Percentiles rank a stretch among this genome's conserved stretches.
Evolutionary conservation across 495 filamentous ascomycete genomes (phyloP).

Genomic region (Podospora bellae-mahoneyi): DNA sequence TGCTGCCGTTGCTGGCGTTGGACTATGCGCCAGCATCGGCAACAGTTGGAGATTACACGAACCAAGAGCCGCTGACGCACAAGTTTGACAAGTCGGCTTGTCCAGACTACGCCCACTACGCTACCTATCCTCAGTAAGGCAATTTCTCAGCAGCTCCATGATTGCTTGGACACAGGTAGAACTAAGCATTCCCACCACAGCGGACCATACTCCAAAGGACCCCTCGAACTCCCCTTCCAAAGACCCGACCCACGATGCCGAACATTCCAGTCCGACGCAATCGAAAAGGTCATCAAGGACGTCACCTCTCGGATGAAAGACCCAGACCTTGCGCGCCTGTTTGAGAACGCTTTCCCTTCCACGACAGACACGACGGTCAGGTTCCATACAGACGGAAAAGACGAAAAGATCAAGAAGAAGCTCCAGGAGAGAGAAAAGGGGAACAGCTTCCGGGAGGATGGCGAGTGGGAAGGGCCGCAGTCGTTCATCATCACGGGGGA

Average conservation of each 20-base stretch:
- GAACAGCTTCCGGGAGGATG: constrained; percentile 38
- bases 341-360: constrained; percentile 96
- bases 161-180: neutral
- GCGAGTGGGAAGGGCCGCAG: constrained; percentile 77
- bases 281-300: constrained; percentile 84
- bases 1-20: constrained; percentile 21
- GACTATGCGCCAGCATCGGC: constrained; percentile 16
- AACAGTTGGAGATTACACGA: constrained; percentile 12
- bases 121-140: constrained; percentile 46
- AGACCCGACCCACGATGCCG: constrained; percentile 76
- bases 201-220: constrained; percentile 73
- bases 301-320: constrained; percentile 76
- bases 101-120: constrained; percentile 53
- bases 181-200: constrained; percentile 37
- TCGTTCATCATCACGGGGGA: constrained; percentile 98
- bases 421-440: constrained; percentile 11
- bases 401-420: constrained; percentile 34
- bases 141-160: neutral
- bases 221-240: constrained; percentile 82
- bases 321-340: constrained; percentile 85
- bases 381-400: constrained; percentile 50
- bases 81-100: constrained; percentile 37
- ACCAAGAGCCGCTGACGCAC: constrained; percentile 26
- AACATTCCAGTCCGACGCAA: constrained; percentile 78
- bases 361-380: constrained; percentile 87